Conservation (phyloP, 192 early-diverging fungal genomes). For the Coemansia sp. region DNA sequence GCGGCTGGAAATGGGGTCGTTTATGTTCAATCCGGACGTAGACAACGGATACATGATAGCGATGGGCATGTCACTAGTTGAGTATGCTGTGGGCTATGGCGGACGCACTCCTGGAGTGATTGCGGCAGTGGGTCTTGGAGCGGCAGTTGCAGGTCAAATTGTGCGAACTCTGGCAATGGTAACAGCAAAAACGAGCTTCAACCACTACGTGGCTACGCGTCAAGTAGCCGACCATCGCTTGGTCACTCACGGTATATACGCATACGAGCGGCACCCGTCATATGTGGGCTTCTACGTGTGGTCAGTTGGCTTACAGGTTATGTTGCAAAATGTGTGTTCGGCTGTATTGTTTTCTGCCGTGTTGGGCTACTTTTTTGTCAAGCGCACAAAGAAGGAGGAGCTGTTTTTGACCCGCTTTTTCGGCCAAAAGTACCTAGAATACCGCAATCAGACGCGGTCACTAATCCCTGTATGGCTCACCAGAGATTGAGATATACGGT, state of each 20-base stretch:
- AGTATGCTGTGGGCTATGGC: slow-evolving; percentile 60
- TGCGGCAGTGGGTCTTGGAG: slow-evolving; percentile 57
- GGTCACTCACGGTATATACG: slow-evolving; percentile 86
- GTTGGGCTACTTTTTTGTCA: slow-evolving; percentile 72
- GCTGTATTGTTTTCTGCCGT: slow-evolving; percentile 63
- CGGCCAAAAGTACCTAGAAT: slow-evolving; percentile 72
- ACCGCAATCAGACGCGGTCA: slow-evolving; percentile 63
- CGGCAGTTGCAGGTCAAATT: slow-evolving; percentile 69
- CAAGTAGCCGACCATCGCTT: slow-evolving; percentile 73
- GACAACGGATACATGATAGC: slow-evolving; percentile 26
- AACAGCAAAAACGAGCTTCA: slow-evolving; percentile 86
- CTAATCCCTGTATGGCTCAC: slow-evolving; percentile 43
- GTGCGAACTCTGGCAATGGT: slow-evolving; percentile 85
- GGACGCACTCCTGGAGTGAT: slow-evolving; percentile 53
- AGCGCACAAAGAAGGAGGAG: slow-evolving; percentile 82
- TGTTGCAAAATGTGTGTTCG: slow-evolving; percentile 79
- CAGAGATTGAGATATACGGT: too few relatives aligned
- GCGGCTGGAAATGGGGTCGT: slow-evolving; percentile 64
- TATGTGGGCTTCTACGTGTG: slow-evolving; percentile 96
- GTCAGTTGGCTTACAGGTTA: slow-evolving; percentile 75
- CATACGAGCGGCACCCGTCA: slow-evolving; percentile 88
- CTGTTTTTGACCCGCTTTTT: slow-evolving; percentile 72
- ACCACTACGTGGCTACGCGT: slow-evolving; percentile 73
- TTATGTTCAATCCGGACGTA: slow-evolving; percentile 39
- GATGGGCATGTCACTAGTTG: slow-evolving; percentile 15